These are phyloP conservation scores for Sporormia fimetaria DNA, from an alignment of 495 filamentous ascomycete species.

Conservation along the genomic window DNA sequence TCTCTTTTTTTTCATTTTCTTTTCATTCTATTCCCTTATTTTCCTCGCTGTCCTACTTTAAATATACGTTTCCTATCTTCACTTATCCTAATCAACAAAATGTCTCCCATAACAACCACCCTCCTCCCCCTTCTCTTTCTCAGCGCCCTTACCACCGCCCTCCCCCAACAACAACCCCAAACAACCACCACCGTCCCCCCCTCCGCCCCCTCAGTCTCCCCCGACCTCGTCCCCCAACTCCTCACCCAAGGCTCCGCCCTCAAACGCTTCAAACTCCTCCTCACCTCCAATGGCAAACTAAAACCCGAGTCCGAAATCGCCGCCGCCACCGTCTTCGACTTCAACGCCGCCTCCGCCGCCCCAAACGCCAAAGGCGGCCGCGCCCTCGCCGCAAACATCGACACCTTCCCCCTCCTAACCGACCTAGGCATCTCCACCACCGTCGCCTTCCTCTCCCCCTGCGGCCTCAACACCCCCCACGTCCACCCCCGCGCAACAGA, in stretches of 20 bases:
- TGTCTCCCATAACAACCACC: conserved; percentile 13
- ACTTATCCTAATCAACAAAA: conserved; percentile 16
- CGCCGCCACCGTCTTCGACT: conserved; percentile 22
- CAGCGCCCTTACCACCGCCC: not conserved
- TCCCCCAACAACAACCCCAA: not conserved
- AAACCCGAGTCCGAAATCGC: conserved; percentile 13
- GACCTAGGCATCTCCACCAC: conserved; percentile 34
- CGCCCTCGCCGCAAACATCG: conserved; percentile 30
- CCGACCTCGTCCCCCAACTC: conserved; percentile 10
- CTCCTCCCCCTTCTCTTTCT: no score
- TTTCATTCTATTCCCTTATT: conserved; percentile 6
- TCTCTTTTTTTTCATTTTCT: conserved; percentile 3
- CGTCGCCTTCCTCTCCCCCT: conserved; percentile 33
- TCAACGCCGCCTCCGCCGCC: conserved; percentile 21
- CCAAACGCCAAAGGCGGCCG: conserved; percentile 11
- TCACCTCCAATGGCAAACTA: conserved; percentile 16
- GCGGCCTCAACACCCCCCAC: conserved; percentile 41
- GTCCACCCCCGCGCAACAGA: conserved; percentile 40
- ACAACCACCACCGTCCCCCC: conserved; percentile 5
- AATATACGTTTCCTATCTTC: conserved; percentile 16
- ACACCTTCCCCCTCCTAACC: conserved; percentile 37
- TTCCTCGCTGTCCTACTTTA: conserved; percentile 10
- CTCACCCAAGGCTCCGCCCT: conserved; percentile 10
- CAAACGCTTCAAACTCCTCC: conserved; percentile 23
- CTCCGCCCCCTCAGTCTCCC: not conserved